Evolutionary conservation across 768 basidiomycete genomes (phyloP), one percentile per base, ranked within the genome.

Genomic region (Amylocystis lapponica): DNA sequence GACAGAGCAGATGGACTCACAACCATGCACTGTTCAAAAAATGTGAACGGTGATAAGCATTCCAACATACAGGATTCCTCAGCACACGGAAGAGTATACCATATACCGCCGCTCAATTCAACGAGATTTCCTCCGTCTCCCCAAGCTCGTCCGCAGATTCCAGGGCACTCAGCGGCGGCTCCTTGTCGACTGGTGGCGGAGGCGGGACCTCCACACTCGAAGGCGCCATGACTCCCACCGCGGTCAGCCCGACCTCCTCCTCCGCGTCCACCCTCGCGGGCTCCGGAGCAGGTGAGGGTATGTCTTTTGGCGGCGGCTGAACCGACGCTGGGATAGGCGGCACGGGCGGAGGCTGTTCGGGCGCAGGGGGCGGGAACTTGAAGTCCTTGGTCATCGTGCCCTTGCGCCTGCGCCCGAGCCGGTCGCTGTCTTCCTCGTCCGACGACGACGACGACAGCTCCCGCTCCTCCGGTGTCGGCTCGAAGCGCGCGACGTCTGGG

Each of bases 181-280:
- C 83, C 64, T 90, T 87, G 58, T 85, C 82, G 12, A 86, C 72
- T 1, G 83, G 84, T 20, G 86, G 85, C 3, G 87, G 87, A 0
- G 86, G 81, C 3, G 85, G 86, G 5, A 89, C 81, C 56, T 89
- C 85, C 11, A 85, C 81, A 40, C 68, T 79, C 19, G 78, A 72
- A 2, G 82, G 79, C 16, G 77, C 71, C 19, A 82, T 66, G 3
- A 80, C 64, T 20, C 50, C 59, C 5, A 63, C 54, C 34, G 43
- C 38, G 44, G 33, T 50, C 47, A 51, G 45, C 52, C 32, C 63
- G 14, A 46, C 43, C 23, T 47, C 43, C n/a, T n/a, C n/a, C 11
- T 49, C 50, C 21, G 23, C 21, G 3, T 36, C 45, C n/a, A 42
- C 22, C 12, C 27, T 26, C 21, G 34, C 46, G 13, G 22, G 29